These are phyloP conservation scores for Cruciata laevipes DNA, from an alignment of 257 asterid species.

Conservation along the genomic window DNA sequence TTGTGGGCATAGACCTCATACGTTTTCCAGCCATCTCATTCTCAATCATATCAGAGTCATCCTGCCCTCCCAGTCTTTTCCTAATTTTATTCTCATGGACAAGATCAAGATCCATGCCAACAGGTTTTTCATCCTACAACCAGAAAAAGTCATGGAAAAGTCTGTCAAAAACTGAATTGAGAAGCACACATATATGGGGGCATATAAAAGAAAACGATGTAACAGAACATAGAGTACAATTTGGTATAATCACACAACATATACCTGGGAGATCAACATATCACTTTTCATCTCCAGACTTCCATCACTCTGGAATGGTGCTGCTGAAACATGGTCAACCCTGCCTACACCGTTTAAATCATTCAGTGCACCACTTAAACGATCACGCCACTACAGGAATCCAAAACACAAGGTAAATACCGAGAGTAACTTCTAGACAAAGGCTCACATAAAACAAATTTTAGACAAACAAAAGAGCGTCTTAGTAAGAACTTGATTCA, in stretches of 20 bases:
- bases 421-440: not conserved
- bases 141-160: slow-evolving; percentile 8
- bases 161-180: slow-evolving; percentile 4
- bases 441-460: not conserved
- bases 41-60: slow-evolving; percentile 36
- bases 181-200: not conserved
- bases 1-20: slow-evolving; percentile 36
- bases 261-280: slow-evolving; percentile 28
- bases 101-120: slow-evolving; percentile 25
- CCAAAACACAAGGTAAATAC: not conserved
- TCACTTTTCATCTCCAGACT: slow-evolving; percentile 36
- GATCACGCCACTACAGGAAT: slow-evolving; percentile 70
- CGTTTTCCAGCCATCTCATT: slow-evolving; percentile 67
- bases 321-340: slow-evolving; percentile 32
- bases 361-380: slow-evolving; percentile 65
- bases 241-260: slow-evolving; percentile 25
- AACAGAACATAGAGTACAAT: slow-evolving; percentile 1
- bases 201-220: not conserved
- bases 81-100: slow-evolving; percentile 38
- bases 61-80: slow-evolving; percentile 56
- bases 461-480: not conserved
- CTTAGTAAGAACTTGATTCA: not conserved
- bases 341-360: slow-evolving; percentile 49
- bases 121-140: slow-evolving; percentile 60
- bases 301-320: slow-evolving; percentile 36